Percentiles rank a stretch among this genome's conserved stretches.
phyloP scores from a whole-genome alignment of 768 basidiomycete species.

The Tylopilus felleus region DNA sequence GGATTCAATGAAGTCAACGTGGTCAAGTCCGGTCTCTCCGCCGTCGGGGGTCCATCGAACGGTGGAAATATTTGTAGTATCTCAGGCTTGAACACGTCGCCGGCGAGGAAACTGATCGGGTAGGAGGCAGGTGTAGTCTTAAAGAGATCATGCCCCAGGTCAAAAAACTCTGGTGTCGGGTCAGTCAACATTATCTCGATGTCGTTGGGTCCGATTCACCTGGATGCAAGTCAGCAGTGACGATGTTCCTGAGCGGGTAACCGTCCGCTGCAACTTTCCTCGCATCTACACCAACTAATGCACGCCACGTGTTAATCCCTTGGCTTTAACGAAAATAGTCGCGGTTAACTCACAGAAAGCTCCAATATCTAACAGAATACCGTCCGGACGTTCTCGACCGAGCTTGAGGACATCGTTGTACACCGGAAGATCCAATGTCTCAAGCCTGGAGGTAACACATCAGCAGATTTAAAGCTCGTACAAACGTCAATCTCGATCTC shows the following conservation, averaged over 20 bases:
- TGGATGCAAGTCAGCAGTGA: slow-evolving; percentile 38
- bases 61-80: slow-evolving; percentile 37
- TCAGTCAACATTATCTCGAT: background rate
- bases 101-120: slow-evolving; percentile 49
- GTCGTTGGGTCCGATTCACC: slow-evolving; percentile 21
- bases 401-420: slow-evolving; percentile 32
- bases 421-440: slow-evolving; percentile 4
- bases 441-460: background rate
- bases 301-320: too few species aligned
- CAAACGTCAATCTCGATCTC: background rate
- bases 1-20: slow-evolving; percentile 43
- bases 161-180: slow-evolving; percentile 46
- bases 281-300: slow-evolving; percentile 31
- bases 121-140: slow-evolving; percentile 49
- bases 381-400: slow-evolving; percentile 33
- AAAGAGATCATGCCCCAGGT: slow-evolving; percentile 59
- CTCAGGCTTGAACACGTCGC: slow-evolving; percentile 37
- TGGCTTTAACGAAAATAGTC: background rate
- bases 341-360: slow-evolving; percentile 37
- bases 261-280: slow-evolving; percentile 42
- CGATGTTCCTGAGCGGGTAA: slow-evolving; percentile 37
- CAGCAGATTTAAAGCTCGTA: background rate
- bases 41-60: slow-evolving; percentile 21
- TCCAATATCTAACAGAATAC: slow-evolving; percentile 42
- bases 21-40: slow-evolving; percentile 26